These are phyloP conservation scores for Lipomyces anomalus DNA, from an alignment of 805 yeast species.

Conservation along the genomic window DNA sequence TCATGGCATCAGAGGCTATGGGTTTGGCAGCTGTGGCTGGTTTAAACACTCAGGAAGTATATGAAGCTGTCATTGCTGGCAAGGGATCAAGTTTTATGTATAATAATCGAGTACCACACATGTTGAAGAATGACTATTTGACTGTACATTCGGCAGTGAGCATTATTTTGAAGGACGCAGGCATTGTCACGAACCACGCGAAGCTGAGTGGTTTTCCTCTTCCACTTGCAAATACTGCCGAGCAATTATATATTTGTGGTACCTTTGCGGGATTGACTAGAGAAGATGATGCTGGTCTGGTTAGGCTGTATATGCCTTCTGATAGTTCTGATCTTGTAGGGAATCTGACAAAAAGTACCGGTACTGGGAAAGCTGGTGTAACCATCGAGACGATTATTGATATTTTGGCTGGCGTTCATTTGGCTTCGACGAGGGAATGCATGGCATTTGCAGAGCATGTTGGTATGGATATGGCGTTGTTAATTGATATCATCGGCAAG, in stretches of 20 bases:
- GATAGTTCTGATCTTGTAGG: conserved; percentile 11
- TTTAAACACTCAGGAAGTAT: conserved; percentile 13
- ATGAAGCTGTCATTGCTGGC: conserved; percentile 7
- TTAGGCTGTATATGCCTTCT: conserved; percentile 12
- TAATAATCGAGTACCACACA: conserved; percentile 17
- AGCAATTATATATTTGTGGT: conserved; percentile 14
- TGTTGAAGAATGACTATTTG: conserved; percentile 15
- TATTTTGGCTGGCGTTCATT: conserved; percentile 16
- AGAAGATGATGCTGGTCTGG: conserved; percentile 20
- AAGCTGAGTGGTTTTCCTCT: conserved; percentile 11
- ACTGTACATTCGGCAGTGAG: conserved; percentile 19
- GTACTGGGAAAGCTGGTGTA: conserved; percentile 10
- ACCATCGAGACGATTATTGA: conserved; percentile 15
- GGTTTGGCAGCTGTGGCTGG: conserved; percentile 19
- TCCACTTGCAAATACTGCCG: conserved; percentile 11
- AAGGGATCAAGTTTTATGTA: conserved; percentile 17
- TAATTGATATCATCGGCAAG: conserved; percentile 11
- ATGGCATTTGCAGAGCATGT: conserved; percentile 18
- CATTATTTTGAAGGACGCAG: conserved; percentile 13
- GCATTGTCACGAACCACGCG: conserved; percentile 16
- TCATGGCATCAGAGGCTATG: conserved; percentile 20
- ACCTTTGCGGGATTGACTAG: conserved; percentile 6
- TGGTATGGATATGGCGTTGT: conserved; percentile 13
- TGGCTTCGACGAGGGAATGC: conserved; percentile 18
- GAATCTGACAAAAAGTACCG: conserved; percentile 3